These are phyloP conservation scores for Dictyostelium citrinum DNA, from an alignment of 78 protist genomes.

Conservation along the genomic window DNA sequence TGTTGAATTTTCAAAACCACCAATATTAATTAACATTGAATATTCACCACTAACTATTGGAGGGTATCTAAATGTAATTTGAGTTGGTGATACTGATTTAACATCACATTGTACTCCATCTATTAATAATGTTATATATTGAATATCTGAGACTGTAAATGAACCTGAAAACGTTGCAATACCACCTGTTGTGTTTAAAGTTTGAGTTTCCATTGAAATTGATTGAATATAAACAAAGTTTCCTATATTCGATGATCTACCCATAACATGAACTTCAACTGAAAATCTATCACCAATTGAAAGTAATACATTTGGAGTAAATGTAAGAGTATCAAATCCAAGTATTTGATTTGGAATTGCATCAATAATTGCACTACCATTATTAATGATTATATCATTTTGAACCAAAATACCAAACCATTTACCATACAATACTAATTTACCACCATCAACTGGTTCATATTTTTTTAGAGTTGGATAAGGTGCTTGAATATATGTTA, in stretches of 20 bases:
- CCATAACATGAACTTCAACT: not conserved
- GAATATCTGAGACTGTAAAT: not conserved
- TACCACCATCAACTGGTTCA: too few relatives aligned
- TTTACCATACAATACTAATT: too few relatives aligned
- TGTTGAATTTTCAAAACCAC: slow-evolving; percentile 3
- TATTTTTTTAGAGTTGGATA: too few relatives aligned
- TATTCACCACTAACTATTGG: not conserved
- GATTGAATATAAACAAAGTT: not conserved
- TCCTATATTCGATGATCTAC: not conserved
- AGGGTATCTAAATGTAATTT: not conserved
- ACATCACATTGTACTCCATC: not conserved
- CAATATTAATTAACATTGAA: not conserved
- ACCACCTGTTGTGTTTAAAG: not conserved
- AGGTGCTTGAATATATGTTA: too few relatives aligned
- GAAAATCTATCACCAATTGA: not conserved
- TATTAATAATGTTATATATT: not conserved
- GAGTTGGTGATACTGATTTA: not conserved
- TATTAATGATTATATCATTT: too few relatives aligned
- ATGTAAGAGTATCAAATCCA: too few relatives aligned
- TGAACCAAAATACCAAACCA: too few relatives aligned
- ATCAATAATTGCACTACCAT: too few relatives aligned
- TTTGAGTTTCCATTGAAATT: not conserved
- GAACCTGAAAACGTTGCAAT: not conserved
- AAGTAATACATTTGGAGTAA: not conserved
- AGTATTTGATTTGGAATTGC: too few relatives aligned